Conservation (phyloP, 2,329 filamentous ascomycete genomes). For the Xylaria sp. region DNA sequence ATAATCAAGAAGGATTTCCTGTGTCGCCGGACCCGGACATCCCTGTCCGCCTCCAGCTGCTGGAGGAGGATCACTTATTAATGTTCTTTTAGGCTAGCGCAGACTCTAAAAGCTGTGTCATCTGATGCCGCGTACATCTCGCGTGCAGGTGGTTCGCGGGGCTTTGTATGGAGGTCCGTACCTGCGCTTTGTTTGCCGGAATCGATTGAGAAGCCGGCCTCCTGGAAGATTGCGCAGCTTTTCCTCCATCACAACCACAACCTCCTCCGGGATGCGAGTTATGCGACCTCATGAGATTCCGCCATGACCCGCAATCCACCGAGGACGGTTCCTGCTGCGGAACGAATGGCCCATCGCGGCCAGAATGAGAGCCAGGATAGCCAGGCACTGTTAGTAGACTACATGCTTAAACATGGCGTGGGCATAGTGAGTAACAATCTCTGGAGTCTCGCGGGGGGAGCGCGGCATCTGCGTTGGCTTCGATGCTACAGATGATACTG, state of each 20-base stretch:
- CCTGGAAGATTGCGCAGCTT: conserved; percentile 1
- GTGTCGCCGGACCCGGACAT: no score
- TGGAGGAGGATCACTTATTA: neutral
- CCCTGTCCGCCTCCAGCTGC: neutral
- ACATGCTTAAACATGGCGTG: conserved; percentile 30
- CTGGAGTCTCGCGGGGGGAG: no score
- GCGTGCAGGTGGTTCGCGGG: conserved; percentile 13
- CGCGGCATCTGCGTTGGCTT: conserved; percentile 11
- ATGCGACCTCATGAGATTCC: conserved; percentile 14
- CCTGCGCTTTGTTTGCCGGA: conserved; percentile 15
- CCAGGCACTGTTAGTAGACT: conserved; percentile 28
- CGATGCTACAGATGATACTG: conserved; percentile 1
- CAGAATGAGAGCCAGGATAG: conserved; percentile 37
- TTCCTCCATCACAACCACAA: neutral
- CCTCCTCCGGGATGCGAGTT: conserved; percentile 2
- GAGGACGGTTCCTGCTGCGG: conserved; percentile 18
- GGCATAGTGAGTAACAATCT: conserved; percentile 32
- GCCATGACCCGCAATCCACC: conserved; percentile 25
- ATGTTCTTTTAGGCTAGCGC: conserved; percentile 2
- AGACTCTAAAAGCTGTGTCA: conserved; percentile 31
- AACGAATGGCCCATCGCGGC: conserved; percentile 22
- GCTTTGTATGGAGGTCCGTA: conserved; percentile 11
- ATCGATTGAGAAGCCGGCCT: conserved; percentile 10
- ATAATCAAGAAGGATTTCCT: no score
- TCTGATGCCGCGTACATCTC: conserved; percentile 31